A percentile compares a stretch with the other conserved stretches of the same genome.
phyloP scores from a whole-genome alignment of 2,329 filamentous ascomycete species.

The Fragosphaeria purpurea region DNA sequence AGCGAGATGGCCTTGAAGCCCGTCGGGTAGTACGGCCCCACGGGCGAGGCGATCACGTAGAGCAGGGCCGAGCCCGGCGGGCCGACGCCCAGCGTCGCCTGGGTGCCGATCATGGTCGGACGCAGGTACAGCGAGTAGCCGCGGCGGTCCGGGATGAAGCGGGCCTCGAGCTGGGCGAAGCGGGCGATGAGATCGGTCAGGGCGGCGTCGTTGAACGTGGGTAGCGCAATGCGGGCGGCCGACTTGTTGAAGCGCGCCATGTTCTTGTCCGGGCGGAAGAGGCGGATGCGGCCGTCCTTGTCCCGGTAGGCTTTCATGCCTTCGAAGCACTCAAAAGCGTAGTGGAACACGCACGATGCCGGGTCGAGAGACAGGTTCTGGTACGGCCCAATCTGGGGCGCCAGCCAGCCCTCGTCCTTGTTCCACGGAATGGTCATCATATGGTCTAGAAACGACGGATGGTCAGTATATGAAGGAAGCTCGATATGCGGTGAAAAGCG shows the following conservation, averaged over 20 bases:
- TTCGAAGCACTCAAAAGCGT: slow-evolving; percentile 96
- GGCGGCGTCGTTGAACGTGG: slow-evolving; percentile 65
- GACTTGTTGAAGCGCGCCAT: slow-evolving; percentile 93
- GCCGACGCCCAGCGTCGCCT: slow-evolving; percentile 84
- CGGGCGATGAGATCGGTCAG: slow-evolving; percentile 74
- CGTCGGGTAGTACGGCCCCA: slow-evolving; percentile 95
- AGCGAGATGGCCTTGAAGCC: slow-evolving; percentile 96
- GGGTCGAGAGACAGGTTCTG: slow-evolving; percentile 96
- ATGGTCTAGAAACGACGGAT: slow-evolving; percentile 54
- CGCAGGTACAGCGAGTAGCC: slow-evolving; percentile 95
- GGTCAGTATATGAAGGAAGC: not conserved
- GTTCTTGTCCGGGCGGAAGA: slow-evolving; percentile 94
- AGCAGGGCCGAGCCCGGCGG: slow-evolving; percentile 87
- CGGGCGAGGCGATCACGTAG: slow-evolving; percentile 90
- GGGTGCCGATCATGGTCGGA: slow-evolving; percentile 94
- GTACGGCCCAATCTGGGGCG: slow-evolving; percentile 80
- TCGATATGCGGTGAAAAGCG: not conserved
- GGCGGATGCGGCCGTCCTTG: slow-evolving; percentile 61
- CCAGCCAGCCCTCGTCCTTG: slow-evolving; percentile 69
- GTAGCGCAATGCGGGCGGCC: slow-evolving; percentile 80
- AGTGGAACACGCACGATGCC: slow-evolving; percentile 95
- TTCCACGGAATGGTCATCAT: slow-evolving; percentile 97
- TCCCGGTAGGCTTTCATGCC: slow-evolving; percentile 99
- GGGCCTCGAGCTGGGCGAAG: slow-evolving; percentile 70
- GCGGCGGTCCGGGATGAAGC: slow-evolving; percentile 77